Percentiles rank a stretch among this genome's conserved stretches.
phyloP scores from a whole-genome alignment of 169 alveolate species.

The Plasmodium cynomolgi region DNA sequence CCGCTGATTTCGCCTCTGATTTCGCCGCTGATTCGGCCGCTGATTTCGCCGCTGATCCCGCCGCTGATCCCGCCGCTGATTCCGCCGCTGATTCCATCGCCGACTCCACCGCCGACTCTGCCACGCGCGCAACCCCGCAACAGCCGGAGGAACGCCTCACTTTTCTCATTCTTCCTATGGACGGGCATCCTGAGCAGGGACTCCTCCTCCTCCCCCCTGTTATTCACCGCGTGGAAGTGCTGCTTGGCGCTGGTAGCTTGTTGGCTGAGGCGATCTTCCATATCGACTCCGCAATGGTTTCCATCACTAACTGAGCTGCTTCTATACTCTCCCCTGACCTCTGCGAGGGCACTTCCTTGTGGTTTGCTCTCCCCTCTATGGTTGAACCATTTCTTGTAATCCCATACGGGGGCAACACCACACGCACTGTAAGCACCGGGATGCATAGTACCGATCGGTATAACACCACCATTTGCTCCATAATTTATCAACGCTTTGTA shows the following conservation, averaged over 20 bases:
- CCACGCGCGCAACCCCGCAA: not conserved
- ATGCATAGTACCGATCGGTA: not conserved
- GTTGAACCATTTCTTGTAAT: not conserved
- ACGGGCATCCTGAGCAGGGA: not conserved
- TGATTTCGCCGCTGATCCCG: too few relatives aligned
- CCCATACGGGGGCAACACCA: not conserved
- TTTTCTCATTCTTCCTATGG: conserved; percentile 1
- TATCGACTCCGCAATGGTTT: not conserved
- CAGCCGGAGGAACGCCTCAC: not conserved
- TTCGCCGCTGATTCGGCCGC: not conserved
- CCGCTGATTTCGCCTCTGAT: not conserved
- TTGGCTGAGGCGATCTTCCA: not conserved
- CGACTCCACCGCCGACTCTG: not conserved
- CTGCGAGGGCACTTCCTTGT: not conserved
- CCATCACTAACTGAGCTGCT: not conserved
- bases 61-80: not conserved
- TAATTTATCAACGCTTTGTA: conserved; percentile 22
- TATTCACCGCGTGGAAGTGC: not conserved
- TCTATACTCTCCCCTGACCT: not conserved
- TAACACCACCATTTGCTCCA: not conserved
- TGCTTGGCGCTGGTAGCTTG: not conserved
- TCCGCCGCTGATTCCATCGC: not conserved
- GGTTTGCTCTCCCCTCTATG: not conserved
- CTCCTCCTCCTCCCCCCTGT: not conserved
- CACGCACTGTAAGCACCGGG: not conserved